Evolutionary conservation across 2,329 filamentous ascomycete genomes (phyloP), one percentile per base, ranked within the genome.

Genomic region (Colletotrichum magnum): DNA sequence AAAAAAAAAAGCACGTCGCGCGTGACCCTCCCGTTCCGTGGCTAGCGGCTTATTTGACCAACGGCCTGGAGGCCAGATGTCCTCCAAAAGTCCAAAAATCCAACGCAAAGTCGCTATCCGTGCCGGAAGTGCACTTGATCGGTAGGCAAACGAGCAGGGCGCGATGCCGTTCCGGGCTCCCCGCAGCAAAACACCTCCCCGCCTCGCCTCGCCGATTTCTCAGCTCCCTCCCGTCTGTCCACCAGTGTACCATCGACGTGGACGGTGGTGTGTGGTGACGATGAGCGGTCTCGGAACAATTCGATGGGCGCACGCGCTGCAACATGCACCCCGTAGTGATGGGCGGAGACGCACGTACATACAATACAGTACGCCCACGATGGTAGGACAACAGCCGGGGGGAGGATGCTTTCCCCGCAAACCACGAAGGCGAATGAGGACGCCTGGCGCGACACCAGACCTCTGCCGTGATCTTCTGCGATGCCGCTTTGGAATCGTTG

Each of bases 201-300:
- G 67, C 21, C 67, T 67, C 36, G 57, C 45, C 43, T 53, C 56
- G 62, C 51, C 45, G 26, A 24, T 43, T 28, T 56, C 51, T 60
- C 62, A 69, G 67, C 67, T 61, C 41, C 41, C 67, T 61, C 41
- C 41, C 53, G 18, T 24, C 21, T 45, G 45, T 50, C n/a, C 21
- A 12, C 6, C n/a, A 48, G 26, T 54, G 24, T 26, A 36, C 50
- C 15, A 15, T 15, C 5, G 15, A 32, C 48, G 7, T 7, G 24
- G 50, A 52, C 18, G 50, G 50, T 52, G n/a, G 18, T 21, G n/a
- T 15, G 50, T 47, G 56, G n/a, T 36, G 24, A 13, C 51, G 52
- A 36, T 26, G 54, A 67, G 62, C 67, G 56, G 63, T 67, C 50
- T 67, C 56, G 62, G 62, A 69, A 69, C 36, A 24, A 67, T 61